phyloP scores from a whole-genome alignment of 2,329 filamentous ascomycete genomes.

The Alternaria sp. region DNA sequence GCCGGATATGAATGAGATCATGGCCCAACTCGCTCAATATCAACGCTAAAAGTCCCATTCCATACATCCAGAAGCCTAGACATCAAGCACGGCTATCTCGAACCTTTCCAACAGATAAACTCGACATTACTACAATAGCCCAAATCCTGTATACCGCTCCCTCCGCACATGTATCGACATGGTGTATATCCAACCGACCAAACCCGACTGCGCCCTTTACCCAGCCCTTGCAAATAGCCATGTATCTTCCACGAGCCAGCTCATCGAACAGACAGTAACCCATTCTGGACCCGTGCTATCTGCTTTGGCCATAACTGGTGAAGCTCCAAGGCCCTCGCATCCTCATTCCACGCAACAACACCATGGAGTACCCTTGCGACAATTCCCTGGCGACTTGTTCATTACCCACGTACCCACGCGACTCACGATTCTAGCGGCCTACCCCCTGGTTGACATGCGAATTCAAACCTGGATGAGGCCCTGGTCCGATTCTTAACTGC shows the following conservation, averaged over 20 bases:
- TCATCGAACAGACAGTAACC: constrained; percentile 1
- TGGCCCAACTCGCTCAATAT: constrained; percentile 73
- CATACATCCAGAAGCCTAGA: constrained; percentile 1
- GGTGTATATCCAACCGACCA: constrained; percentile 1
- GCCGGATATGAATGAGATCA: constrained; percentile 71
- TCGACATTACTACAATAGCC: constrained; percentile 8
- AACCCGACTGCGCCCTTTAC: constrained; percentile 9
- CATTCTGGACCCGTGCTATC: neutral
- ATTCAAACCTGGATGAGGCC: neutral
- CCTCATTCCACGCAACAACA: neutral
- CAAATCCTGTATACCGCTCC: constrained; percentile 1
- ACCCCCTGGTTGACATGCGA: neutral
- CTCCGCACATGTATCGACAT: constrained; percentile 8
- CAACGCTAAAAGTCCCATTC: constrained; percentile 52
- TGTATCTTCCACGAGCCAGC: constrained; percentile 2
- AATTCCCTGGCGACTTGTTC: neutral
- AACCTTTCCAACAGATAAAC: constrained; percentile 2
- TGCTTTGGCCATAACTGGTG: neutral
- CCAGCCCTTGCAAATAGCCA: neutral
- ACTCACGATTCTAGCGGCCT: neutral
- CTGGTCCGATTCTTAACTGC: neutral
- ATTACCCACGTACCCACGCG: constrained; percentile 2
- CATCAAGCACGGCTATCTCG: constrained; percentile 6
- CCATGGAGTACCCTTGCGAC: neutral
- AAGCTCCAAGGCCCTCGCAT: constrained; percentile 1